Base-by-base conservation (phyloP, 2,329 filamentous ascomycete genomes). In the Scortechinia acanthostroma region DNA sequence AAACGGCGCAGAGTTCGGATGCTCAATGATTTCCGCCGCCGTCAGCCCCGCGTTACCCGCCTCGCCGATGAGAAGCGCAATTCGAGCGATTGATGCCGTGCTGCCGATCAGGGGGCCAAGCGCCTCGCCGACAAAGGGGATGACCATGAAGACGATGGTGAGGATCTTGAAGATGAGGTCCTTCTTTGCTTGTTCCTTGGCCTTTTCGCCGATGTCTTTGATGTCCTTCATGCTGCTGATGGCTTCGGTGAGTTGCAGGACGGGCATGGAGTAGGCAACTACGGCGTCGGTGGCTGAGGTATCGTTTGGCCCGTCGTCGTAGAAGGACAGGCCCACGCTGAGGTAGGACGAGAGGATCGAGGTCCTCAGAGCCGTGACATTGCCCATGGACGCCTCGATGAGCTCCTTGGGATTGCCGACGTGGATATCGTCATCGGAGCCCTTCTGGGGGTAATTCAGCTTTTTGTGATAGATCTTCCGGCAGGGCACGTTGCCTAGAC, bases 41-140 rank as follows among this genome's bases (percentile, higher is more conserved):
- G 48, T 48, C 19, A 59, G 21, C 1, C 47, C 56, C 2, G 46
- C 42, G 37, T 53, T 54, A 1, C 53, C 58, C 1, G 47, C 51
- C 30, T 52, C 50, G 2, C 48, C 51, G 10, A 53, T 42, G 2
- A 58, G 50, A 1, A 51, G 22, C 1, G 49, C 49, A 2, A 43
- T 45, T 2, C 43, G 21, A 3, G 51, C 51, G 1, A 55, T 46
- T 4, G 25, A 30, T 17, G 51, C 42, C 21, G 46, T 33, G 10
- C 28, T 44, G 25, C 48, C 45, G 17, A 48, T 40, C 21, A 50
- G 43, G 30, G 44, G 50, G 4, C 49, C 48, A 20, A 68, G 49
- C 2, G 66, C 68, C 47, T 73, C 69, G 42, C 70, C 72, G 14
- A 74, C 49, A 47, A 75, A 69, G 17, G 74, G 73, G 22, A 76